Evolutionary conservation across 2,329 filamentous ascomycete species (phyloP).

Genomic region (Phaeophleospora eucalypticola): DNA sequence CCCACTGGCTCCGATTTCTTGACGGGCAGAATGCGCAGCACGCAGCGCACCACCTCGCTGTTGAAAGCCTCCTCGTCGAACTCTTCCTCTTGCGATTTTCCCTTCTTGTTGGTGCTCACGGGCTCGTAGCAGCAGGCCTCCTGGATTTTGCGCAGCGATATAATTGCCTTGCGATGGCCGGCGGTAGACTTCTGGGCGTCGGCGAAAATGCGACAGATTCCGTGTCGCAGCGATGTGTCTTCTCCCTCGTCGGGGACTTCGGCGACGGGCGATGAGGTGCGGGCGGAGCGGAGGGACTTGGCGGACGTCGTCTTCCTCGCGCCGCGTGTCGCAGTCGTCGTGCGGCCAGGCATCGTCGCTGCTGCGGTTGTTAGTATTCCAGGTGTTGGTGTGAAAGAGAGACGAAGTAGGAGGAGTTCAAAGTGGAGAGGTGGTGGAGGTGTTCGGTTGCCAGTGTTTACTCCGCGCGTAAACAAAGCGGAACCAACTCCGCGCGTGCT

Average conservation of each 20-base stretch:
- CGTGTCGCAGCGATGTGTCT: conserved; percentile 65
- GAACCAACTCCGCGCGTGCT: conserved; percentile 4
- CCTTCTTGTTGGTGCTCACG: conserved; percentile 46
- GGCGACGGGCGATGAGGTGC: conserved; percentile 29
- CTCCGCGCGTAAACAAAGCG: conserved; percentile 12
- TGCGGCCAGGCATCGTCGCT: conserved; percentile 30
- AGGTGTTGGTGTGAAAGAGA: background rate
- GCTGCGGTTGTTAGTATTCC: background rate
- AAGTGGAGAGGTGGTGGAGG: background rate
- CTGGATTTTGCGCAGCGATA: conserved; percentile 84
- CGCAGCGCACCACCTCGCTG: conserved; percentile 74
- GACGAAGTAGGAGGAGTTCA: too few relatives aligned
- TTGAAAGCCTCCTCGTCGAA: conserved; percentile 87
- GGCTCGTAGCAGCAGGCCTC: conserved; percentile 68
- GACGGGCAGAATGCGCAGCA: conserved; percentile 75
- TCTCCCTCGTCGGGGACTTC: conserved; percentile 67
- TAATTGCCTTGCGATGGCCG: conserved; percentile 82
- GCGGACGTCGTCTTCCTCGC: conserved; percentile 18
- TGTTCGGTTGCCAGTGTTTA: conserved; percentile 1
- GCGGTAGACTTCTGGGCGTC: conserved; percentile 82
- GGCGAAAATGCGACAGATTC: conserved; percentile 58
- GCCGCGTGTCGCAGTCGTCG: conserved; percentile 22
- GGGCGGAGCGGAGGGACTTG: conserved; percentile 18
- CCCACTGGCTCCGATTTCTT: conserved; percentile 89
- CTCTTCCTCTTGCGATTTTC: conserved; percentile 54